Evolutionary conservation across 805 yeast genomes (phyloP).

Genomic region (Ogataea siamensis): DNA sequence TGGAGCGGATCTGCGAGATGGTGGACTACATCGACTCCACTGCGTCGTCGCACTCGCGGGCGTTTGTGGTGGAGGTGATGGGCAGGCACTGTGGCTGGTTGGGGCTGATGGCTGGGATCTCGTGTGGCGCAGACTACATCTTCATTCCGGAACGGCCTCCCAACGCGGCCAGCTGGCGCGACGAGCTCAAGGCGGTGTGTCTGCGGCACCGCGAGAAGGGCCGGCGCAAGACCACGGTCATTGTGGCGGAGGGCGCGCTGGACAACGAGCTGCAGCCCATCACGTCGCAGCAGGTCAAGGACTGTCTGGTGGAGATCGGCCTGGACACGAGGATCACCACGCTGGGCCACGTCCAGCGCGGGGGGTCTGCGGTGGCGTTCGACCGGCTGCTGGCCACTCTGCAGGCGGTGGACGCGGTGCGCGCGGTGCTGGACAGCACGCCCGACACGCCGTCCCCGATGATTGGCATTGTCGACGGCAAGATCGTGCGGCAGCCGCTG

Average conservation of each 20-base stretch:
- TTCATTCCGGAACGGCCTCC: slow-evolving; percentile 96
- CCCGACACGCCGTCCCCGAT: slow-evolving; percentile 88
- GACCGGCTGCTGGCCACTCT: slow-evolving; percentile 90
- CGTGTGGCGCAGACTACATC: slow-evolving; percentile 93
- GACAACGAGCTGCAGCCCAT: slow-evolving; percentile 79
- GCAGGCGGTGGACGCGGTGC: slow-evolving; percentile 97
- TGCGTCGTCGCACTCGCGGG: slow-evolving; percentile 94
- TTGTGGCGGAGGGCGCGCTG: slow-evolving; percentile 98
- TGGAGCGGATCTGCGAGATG: slow-evolving; percentile 89
- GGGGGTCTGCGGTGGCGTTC: slow-evolving; percentile 96
- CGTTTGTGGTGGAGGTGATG: slow-evolving; percentile 98
- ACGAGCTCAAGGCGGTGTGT: slow-evolving; percentile 73
- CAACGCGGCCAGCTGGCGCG: slow-evolving; percentile 68
- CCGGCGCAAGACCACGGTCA: slow-evolving; percentile 90
- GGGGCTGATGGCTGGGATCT: slow-evolving; percentile 95
- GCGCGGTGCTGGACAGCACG: slow-evolving; percentile 83
- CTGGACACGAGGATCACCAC: slow-evolving; percentile 92
- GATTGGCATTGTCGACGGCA: slow-evolving; percentile 71
- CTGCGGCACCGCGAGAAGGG: slow-evolving; percentile 80
- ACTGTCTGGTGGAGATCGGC: slow-evolving; percentile 78
- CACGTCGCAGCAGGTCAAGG: slow-evolving; percentile 74
- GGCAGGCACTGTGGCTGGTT: slow-evolving; percentile 99
- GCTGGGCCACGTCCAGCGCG: slow-evolving; percentile 97
- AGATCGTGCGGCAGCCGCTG: slow-evolving; percentile 78
- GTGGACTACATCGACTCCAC: slow-evolving; percentile 98